These are phyloP conservation scores for Leccinum arenicola DNA, from an alignment of 768 basidiomycete genomes.

Conservation along the genomic window DNA sequence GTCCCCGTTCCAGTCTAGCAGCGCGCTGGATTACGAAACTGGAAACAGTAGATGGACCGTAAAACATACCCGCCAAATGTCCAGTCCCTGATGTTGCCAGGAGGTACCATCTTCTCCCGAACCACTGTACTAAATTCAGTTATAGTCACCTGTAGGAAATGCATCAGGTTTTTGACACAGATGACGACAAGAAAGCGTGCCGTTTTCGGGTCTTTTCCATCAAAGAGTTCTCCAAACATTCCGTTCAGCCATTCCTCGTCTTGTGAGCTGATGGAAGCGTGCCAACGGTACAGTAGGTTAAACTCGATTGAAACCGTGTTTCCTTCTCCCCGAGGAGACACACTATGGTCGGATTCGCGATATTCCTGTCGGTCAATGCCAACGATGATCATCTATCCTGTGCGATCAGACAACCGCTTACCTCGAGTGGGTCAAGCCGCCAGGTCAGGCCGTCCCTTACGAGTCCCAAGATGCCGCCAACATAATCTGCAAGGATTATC, in stretches of 20 bases:
- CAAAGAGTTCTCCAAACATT: constrained; percentile 43
- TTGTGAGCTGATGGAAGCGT: constrained; percentile 50
- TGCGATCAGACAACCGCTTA: constrained; percentile 19
- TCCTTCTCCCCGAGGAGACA: constrained; percentile 65
- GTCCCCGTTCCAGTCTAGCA: constrained; percentile 45
- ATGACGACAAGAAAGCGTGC: constrained; percentile 24
- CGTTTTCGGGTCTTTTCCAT: constrained; percentile 37
- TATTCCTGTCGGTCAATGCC: constrained; percentile 37
- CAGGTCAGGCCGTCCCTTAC: constrained; percentile 59
- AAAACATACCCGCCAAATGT: constrained; percentile 47
- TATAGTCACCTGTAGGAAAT: constrained; percentile 16
- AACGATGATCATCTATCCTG: background rate
- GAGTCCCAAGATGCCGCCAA: constrained; percentile 72
- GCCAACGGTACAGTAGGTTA: constrained; percentile 61
- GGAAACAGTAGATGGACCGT: background rate
- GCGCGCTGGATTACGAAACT: background rate
- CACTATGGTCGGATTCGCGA: constrained; percentile 48
- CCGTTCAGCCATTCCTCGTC: constrained; percentile 56
- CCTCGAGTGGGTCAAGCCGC: constrained; percentile 68
- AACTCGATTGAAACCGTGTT: constrained; percentile 79
- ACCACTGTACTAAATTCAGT: constrained; percentile 18
- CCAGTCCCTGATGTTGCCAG: constrained; percentile 42
- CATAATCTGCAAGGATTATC: constrained; percentile 69
- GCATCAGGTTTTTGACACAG: background rate
- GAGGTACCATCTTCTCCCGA: constrained; percentile 9